phyloP scores from a whole-genome alignment of 1,139 yeast genomes.

The Geotrichum fermentans region DNA sequence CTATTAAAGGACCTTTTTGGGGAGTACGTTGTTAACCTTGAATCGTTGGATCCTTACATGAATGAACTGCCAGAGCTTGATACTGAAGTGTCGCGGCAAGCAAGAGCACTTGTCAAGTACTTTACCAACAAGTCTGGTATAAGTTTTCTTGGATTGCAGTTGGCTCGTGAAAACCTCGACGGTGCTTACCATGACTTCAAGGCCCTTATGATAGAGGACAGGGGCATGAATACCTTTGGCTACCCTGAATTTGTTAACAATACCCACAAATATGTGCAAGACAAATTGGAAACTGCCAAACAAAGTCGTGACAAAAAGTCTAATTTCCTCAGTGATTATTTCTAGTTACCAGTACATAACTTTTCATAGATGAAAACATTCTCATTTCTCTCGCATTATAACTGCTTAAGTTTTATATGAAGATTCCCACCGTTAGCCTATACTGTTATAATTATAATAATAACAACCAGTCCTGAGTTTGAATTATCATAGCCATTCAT shows the following conservation, averaged over 20 bases:
- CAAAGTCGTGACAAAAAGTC: constrained; percentile 20
- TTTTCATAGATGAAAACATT: too few relatives aligned
- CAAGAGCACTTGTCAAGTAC: constrained; percentile 54
- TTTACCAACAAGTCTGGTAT: constrained; percentile 46
- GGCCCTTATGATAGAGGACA: constrained; percentile 68
- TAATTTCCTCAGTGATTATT: constrained; percentile 19
- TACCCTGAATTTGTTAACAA: constrained; percentile 33
- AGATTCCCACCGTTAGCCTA: too few relatives aligned
- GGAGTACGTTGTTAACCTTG: constrained; percentile 44
- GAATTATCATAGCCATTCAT: too few relatives aligned
- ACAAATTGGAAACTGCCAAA: constrained; percentile 26
- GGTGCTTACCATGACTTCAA: constrained; percentile 55
- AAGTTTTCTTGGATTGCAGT: constrained; percentile 47
- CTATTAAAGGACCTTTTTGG: constrained; percentile 76
- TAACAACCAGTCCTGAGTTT: too few relatives aligned
- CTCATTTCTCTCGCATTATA: too few relatives aligned
- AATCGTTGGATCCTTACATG: constrained; percentile 44
- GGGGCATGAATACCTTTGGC: constrained; percentile 26
- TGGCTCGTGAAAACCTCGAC: constrained; percentile 65
- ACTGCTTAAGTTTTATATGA: too few relatives aligned
- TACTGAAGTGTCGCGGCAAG: constrained; percentile 65
- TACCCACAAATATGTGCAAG: constrained; percentile 36
- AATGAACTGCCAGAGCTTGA: constrained; percentile 67
- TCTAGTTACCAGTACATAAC: neutral
- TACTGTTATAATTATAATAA: too few relatives aligned